phyloP scores from a whole-genome alignment of 441 rosid genomes.

The Raphanus hybrid region DNA sequence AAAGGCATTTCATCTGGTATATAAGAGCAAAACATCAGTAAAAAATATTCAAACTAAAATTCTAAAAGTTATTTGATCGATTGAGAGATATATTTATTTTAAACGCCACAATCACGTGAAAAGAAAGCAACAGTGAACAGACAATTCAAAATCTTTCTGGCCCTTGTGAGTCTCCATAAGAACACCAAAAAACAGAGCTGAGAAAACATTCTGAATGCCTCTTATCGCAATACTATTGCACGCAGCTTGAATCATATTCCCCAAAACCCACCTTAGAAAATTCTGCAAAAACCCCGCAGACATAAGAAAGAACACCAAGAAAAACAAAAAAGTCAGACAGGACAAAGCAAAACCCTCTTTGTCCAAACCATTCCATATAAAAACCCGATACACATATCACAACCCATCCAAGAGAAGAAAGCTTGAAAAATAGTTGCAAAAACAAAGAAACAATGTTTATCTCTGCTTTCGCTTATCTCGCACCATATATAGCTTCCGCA shows the following conservation, averaged over 20 bases:
- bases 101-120: not conserved
- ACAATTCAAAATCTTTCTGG: not conserved
- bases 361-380: constrained; percentile 3
- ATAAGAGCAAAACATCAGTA: no score
- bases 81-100: not conserved
- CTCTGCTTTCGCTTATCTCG: constrained; percentile 14
- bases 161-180: not conserved
- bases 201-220: constrained; percentile 18
- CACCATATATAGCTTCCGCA: constrained; percentile 47
- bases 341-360: constrained; percentile 30
- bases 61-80: not conserved
- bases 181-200: not conserved
- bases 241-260: constrained; percentile 17
- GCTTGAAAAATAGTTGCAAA: not conserved
- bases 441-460: not conserved
- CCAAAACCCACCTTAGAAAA: constrained; percentile 28
- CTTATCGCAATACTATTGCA: constrained; percentile 19
- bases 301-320: constrained; percentile 18
- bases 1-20: no score
- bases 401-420: not conserved
- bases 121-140: not conserved
- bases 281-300: constrained; percentile 25
- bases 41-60: no score
- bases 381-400: not conserved
- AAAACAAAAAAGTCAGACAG: not conserved